Conservation (phyloP, 2,329 filamentous ascomycete genomes). For the Xylaria sp. region DNA sequence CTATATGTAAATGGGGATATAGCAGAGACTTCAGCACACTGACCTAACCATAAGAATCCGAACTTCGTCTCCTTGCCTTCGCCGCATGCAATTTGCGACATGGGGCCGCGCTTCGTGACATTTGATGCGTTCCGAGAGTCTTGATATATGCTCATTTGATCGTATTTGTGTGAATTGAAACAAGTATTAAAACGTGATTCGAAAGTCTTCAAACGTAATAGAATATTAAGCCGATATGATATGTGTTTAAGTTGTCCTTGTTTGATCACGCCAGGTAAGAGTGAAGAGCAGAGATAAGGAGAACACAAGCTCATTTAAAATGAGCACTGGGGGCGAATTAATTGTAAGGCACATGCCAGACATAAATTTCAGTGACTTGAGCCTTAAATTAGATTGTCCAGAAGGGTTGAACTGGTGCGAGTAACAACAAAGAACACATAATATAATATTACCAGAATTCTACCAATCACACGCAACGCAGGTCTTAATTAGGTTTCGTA, state of each 20-base stretch:
- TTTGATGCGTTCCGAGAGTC: not conserved
- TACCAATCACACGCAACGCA: constrained; percentile 1
- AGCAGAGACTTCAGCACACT: not conserved
- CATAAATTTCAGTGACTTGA: not conserved
- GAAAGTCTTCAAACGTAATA: not conserved
- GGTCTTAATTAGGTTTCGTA: constrained; percentile 1
- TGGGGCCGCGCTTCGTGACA: not conserved
- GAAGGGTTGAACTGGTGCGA: not conserved
- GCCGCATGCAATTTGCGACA: too few relatives aligned
- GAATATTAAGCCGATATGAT: not conserved
- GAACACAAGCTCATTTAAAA: not conserved
- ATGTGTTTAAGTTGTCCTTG: not conserved
- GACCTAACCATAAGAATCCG: constrained; percentile 1
- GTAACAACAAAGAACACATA: not conserved
- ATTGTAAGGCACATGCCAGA: not conserved
- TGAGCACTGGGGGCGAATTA: not conserved
- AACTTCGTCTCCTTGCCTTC: not conserved
- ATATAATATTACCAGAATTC: not conserved
- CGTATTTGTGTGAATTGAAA: not conserved
- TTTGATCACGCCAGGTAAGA: not conserved
- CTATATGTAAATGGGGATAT: not conserved
- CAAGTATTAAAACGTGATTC: not conserved
- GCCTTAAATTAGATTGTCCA: not conserved
- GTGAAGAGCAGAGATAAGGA: not conserved
- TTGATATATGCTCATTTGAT: not conserved